Base-by-base conservation (phyloP, 2,329 filamentous ascomycete genomes). In the Dactylellina sp. region DNA sequence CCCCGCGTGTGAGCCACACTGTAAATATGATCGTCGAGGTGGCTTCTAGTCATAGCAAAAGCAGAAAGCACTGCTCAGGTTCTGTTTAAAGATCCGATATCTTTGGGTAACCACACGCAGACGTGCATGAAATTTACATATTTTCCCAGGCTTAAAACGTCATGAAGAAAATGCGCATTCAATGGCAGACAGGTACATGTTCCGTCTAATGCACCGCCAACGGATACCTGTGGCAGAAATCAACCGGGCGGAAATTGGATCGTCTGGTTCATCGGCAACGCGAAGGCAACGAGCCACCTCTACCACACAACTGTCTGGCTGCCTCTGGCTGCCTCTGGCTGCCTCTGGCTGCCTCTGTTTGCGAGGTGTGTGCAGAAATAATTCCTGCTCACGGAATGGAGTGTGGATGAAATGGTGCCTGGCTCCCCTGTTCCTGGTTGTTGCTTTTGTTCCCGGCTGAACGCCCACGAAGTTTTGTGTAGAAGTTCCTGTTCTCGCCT, bases 181-280 rank as follows among this genome's bases (percentile, higher is more conserved):
- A 3, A 46, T 20, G 42, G 42, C 5, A 9, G 16, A 22, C 16
- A 22, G 6, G 37, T 40, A 40, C 11, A 40, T 40, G 5, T 7
- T 12, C 37, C 1, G 5, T 25, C 14, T 44, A 25, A 32, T 55
- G 64, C 56, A 70, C 63, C 56, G 64, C 55, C 64, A 56, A 57
- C 35, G 22, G 20, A 37, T 18, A 39, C 12, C n/a, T 61, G 64
- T 61, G 64, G 64, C 64, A 61, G 64, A 32, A 46, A 12, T 46
- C 32, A 53, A 59, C 42, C 53, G 35, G 62, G 52, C 46, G 46
- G 64, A 70, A 42, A 70, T 70, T 61, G 56, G 64, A 70, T 62
- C 56, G 55, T 7, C 63, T 11, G 37, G 16, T 37, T 60, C 42
- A 39, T 47, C 42, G 25, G 32, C 56, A 39, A n/a, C n/a, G 47